Conservation (phyloP, 2,329 filamentous ascomycete genomes). For the Penicillium sp. region DNA sequence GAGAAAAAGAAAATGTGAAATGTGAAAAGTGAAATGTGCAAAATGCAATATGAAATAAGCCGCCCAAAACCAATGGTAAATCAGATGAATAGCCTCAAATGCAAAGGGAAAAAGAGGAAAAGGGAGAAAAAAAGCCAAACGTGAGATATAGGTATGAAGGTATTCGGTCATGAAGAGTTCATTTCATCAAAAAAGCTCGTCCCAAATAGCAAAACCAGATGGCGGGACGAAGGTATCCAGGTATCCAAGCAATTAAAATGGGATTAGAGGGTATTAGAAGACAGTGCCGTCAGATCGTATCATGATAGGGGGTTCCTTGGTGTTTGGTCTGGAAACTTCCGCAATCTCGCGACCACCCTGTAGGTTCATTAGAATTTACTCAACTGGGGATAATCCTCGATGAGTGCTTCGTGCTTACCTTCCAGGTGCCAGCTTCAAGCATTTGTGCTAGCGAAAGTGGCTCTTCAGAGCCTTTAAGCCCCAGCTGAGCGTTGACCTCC, state of each 20-base stretch:
- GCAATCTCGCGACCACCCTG: conserved; percentile 92
- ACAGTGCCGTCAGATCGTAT: conserved; percentile 96
- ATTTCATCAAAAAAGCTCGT: conserved; percentile 31
- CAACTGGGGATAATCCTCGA: neutral
- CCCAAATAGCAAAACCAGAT: conserved; percentile 2
- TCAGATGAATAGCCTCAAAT: neutral
- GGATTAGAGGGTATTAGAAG: conserved; percentile 58
- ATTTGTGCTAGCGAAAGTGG: conserved; percentile 78
- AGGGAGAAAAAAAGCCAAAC: conserved; percentile 2
- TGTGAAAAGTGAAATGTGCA: too few species aligned
- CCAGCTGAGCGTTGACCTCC: conserved; percentile 67
- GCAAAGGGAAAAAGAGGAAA: neutral
- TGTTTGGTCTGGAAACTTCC: conserved; percentile 91
- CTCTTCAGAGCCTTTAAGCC: conserved; percentile 63
- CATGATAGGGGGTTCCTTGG: conserved; percentile 92
- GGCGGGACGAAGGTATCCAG: conserved; percentile 10
- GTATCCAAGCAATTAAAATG: conserved; percentile 28
- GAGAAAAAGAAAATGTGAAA: neutral
- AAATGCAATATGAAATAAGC: neutral
- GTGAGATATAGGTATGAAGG: conserved; percentile 3
- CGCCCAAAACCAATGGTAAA: neutral
- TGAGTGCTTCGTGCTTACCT: conserved; percentile 58
- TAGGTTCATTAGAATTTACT: conserved; percentile 29
- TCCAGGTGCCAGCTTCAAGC: conserved; percentile 95
- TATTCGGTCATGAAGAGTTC: conserved; percentile 11